phyloP scores from a whole-genome alignment of 305 asterid species.

The Fraxinus sp. region DNA sequence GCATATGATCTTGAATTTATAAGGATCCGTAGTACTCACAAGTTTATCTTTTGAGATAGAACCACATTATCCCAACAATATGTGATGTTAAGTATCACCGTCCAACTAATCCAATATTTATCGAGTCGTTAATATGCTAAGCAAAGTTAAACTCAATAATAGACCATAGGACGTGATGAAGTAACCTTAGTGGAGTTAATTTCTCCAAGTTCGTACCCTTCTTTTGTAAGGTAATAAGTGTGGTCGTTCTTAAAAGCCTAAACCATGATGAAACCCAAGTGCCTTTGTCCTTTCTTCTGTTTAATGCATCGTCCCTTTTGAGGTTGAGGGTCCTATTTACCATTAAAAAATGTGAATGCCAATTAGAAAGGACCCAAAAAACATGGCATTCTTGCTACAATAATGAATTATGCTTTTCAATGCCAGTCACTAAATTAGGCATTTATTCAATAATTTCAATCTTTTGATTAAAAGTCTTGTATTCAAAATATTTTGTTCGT shows the following conservation, averaged over 20 bases:
- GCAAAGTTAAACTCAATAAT: not conserved
- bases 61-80: not conserved
- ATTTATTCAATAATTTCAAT: not conserved
- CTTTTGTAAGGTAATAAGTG: conserved; percentile 8
- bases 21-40: not conserved
- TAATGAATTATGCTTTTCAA: not conserved
- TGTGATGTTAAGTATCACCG: not conserved
- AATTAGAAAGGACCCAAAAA: not conserved
- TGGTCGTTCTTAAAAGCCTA: conserved; percentile 12
- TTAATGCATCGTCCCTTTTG: not conserved
- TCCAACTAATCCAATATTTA: not conserved
- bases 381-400: not conserved
- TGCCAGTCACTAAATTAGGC: not conserved
- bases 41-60: not conserved
- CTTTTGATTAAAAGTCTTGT: not conserved
- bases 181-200: not conserved
- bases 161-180: not conserved
- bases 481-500: not conserved
- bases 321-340: not conserved
- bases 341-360: conserved; percentile 1
- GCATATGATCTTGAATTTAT: not conserved
- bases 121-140: not conserved
- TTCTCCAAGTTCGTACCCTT: conserved; percentile 18
- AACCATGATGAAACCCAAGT: conserved; percentile 6
- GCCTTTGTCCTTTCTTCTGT: conserved; percentile 6